phyloP scores from a whole-genome alignment of 768 basidiomycete species.

The Rhodotorula kratochvilovae region DNA sequence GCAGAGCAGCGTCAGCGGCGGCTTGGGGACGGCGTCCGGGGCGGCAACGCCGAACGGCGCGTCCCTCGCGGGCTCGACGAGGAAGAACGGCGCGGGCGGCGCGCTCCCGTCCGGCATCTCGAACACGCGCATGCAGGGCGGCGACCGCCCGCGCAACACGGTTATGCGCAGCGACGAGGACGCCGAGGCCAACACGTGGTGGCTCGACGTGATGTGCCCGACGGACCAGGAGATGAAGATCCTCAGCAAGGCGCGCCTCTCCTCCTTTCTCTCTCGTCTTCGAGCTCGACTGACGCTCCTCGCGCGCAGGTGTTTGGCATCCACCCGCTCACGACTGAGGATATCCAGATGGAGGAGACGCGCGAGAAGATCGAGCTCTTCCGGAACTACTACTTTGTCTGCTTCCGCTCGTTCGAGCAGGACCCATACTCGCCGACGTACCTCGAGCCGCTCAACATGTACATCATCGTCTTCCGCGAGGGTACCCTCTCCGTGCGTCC shows the following conservation, averaged over 20 bases:
- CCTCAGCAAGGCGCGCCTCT: slow-evolving; percentile 68
- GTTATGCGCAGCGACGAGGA: slow-evolving; percentile 54
- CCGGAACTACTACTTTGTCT: slow-evolving; percentile 96
- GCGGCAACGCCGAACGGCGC: slow-evolving; percentile 32
- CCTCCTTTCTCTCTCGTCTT: background rate
- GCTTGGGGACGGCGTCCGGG: slow-evolving; percentile 8
- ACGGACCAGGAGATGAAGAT: slow-evolving; percentile 99
- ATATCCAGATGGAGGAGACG: slow-evolving; percentile 98
- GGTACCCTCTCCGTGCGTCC: slow-evolving; percentile 80
- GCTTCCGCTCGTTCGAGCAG: slow-evolving; percentile 98
- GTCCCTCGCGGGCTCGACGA: background rate
- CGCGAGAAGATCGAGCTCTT: slow-evolving; percentile 99
- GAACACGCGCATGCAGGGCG: slow-evolving; percentile 12
- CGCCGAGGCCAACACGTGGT: slow-evolving; percentile 75
- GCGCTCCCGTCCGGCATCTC: slow-evolving; percentile 30
- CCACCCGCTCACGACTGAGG: slow-evolving; percentile 96
- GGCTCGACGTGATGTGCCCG: slow-evolving; percentile 87
- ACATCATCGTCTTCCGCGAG: slow-evolving; percentile 97
- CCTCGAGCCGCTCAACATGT: slow-evolving; percentile 98
- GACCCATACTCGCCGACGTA: slow-evolving; percentile 95
- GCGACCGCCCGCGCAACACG: slow-evolving; percentile 9
- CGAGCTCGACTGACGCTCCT: background rate
- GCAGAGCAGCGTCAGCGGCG: background rate
- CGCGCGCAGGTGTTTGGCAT: slow-evolving; percentile 79
- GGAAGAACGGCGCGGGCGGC: slow-evolving; percentile 9